Evolutionary conservation across 2,329 filamentous ascomycete genomes (phyloP), one percentile per base, ranked within the genome.

Genomic region (Penicillium brasilianum): DNA sequence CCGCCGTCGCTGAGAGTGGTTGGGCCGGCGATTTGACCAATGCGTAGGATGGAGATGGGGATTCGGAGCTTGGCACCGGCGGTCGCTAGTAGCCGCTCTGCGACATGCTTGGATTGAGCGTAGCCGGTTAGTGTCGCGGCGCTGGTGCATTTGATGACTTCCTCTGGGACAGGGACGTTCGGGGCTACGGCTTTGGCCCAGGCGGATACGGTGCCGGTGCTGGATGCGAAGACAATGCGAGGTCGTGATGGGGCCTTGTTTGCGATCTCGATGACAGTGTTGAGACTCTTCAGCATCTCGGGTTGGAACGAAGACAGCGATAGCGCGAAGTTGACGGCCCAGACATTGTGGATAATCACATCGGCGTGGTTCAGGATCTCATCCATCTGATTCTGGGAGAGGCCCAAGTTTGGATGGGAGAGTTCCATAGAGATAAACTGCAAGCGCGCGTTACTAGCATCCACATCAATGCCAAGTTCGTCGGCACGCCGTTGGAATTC

Each of bases 221-320:
- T 61, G 10, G 61, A 63, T n/a, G 53, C 50, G 55, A 63, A 63
- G 13, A 63, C 59, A 13, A 63, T 11, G n/a, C 61, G 58, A 1
- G 61, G 61, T 9, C 52, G 61, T n/a, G 61, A 58, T 3, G 53
- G 22, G 13, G 61, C 58, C 20, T 52, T 43, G 22, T 63, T 63
- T 6, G 59, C 58, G n/a, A 63, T 61, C 5, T 63, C 59, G 13
- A 63, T 56, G n/a, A 54, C 14, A 2, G 58, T 43, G 16, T 14
- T 28, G 13, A 63, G 14, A 16, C 61, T 61, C 39, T 51, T 52
- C 7, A 63, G 48, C 18, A 63, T 61, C 36, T 61, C 55, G 1
- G 48, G 61, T 28, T 51, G 25, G n/a, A 63, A 63, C 5, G 61
- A 61, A 1, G 59, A 50, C 6, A 63, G 28, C 4, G 61, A 61